Conservation (phyloP, 1,284 basidiomycete genomes). For the Laetiporus sulphureus region DNA sequence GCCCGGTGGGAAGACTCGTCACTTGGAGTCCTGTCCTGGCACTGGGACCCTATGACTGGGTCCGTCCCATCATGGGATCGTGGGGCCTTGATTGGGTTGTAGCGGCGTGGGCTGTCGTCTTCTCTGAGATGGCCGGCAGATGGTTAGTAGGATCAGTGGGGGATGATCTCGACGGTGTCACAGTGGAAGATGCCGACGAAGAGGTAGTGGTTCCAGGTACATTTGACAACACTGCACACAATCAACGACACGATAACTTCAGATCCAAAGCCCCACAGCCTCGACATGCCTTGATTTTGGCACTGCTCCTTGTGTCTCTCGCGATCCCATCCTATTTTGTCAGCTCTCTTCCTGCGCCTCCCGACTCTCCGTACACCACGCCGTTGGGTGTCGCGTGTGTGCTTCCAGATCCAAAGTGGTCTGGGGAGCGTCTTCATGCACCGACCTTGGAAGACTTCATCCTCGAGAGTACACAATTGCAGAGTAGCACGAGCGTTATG, state of each 20-base stretch:
- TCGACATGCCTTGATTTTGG: constrained; percentile 28
- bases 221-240: no score
- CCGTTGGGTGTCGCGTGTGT: constrained; percentile 59
- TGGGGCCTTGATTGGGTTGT: constrained; percentile 61
- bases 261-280: background rate
- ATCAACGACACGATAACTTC: no score
- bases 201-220: no score
- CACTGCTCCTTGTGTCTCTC: constrained; percentile 36
- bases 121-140: constrained; percentile 40
- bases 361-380: constrained; percentile 38
- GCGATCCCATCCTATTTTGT: constrained; percentile 49
- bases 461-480: constrained; percentile 40
- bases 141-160: constrained; percentile 48
- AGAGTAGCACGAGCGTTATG: constrained; percentile 44
- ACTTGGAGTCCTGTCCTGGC: constrained; percentile 60
- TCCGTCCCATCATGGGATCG: constrained; percentile 49
- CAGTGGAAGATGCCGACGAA: constrained; percentile 2
- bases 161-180: constrained; percentile 12
- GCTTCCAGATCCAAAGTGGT: constrained; percentile 37
- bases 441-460: constrained; percentile 56
- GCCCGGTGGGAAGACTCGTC: constrained; percentile 61
- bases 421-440: constrained; percentile 28
- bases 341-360: constrained; percentile 36
- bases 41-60: constrained; percentile 53
- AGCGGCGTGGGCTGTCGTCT: constrained; percentile 64